phyloP scores from a whole-genome alignment of 495 filamentous ascomycete species.

The Aspergillus haitiensis region DNA sequence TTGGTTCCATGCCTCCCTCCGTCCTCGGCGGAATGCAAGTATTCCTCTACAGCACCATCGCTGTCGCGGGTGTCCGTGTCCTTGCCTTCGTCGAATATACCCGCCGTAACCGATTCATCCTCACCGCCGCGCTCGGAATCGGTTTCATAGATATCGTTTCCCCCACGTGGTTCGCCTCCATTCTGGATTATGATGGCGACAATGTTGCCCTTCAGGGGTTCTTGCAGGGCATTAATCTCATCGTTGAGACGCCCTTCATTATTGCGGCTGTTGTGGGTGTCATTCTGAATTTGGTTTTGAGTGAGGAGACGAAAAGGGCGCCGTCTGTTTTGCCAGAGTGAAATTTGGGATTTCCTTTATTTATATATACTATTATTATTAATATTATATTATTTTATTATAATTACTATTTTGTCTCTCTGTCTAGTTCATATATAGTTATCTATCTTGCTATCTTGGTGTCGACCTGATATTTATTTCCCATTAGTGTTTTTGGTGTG shows the following conservation, averaged over 20 bases:
- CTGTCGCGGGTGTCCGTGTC: conserved; percentile 77
- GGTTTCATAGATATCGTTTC: conserved; percentile 78
- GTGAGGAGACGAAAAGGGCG: background rate
- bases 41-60: conserved; percentile 77
- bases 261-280: conserved; percentile 68
- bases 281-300: conserved; percentile 64
- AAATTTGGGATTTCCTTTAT: background rate
- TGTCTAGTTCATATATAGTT: too few relatives aligned
- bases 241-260: conserved; percentile 65
- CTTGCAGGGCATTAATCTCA: conserved; percentile 71
- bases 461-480: too few relatives aligned
- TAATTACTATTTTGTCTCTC: too few relatives aligned
- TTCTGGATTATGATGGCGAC: conserved; percentile 65
- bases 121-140: conserved; percentile 68
- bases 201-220: conserved; percentile 70
- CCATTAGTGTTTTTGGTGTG: too few relatives aligned
- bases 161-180: conserved; percentile 64
- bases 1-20: conserved; percentile 74
- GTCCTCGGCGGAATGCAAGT: conserved; percentile 88
- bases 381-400: background rate
- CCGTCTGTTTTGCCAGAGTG: conserved; percentile 1
- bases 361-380: background rate
- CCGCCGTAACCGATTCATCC: conserved; percentile 77
- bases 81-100: conserved; percentile 72
- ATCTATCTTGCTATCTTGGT: too few relatives aligned